Base-by-base conservation (phyloP, 2,329 filamentous ascomycete genomes). In the Curvularia sp. region DNA sequence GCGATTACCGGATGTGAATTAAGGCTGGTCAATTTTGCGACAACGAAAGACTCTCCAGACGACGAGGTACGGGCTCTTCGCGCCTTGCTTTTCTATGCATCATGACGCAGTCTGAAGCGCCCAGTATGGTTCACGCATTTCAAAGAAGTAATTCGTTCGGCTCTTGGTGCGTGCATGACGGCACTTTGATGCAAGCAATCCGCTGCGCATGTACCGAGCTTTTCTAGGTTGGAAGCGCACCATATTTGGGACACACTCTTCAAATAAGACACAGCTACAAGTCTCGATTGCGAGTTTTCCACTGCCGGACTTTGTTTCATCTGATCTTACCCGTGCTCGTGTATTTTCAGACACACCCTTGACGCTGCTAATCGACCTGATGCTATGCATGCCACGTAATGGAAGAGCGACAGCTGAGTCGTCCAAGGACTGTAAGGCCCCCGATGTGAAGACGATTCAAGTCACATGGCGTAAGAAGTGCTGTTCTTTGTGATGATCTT, bases 1-100 rank as follows among this genome's bases (percentile, higher is more conserved):
- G 60, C 86, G 94, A 70, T 84, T 98, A 78, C 94, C 94, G n/a
- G 94, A 98, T 77, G 90, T 89, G 63, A 89, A 90, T 79, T 92
- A 83, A 47, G 4, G 33, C 20, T 44, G 33, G 22, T 30, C 24
- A 43, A 26, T 20, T 12, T 22, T 9, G 8, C 20, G 22, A 31
- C 31, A 44, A 49, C 28, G 44, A 47, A 50, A 57, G 41, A 50
- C 33, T 55, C 49, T 42, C 44, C 50, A 41, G 35, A 50, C 3
- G 8, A 38, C 49, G 35, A 24, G 48, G 28, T 18, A 20, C 7
- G 24, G n/a, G 10, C 5, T 15, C 1, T 5, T 15, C 8, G 41
- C 26, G 10, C 15, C 13, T 30, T 53, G n/a, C 42, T 9, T 31
- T 12, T 30, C 38, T 15, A 49, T 54, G 44, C 50, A 30, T 43